These are phyloP conservation scores for Daldinia sp. DNA, from an alignment of 2,329 filamentous ascomycete genomes.

Conservation along the genomic window DNA sequence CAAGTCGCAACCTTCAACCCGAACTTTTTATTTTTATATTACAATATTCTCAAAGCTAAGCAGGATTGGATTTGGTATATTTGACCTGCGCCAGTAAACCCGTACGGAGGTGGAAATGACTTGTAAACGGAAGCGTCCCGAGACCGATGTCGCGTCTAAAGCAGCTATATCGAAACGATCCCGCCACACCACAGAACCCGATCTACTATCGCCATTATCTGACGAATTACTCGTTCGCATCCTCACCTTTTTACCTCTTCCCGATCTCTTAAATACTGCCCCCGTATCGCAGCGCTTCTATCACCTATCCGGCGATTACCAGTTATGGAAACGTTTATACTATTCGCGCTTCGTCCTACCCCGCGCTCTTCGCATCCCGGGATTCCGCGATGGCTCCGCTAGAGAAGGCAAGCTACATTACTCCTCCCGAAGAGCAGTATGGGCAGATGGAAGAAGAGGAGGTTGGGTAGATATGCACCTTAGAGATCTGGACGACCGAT, in stretches of 20 bases:
- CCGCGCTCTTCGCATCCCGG: slow-evolving; percentile 80
- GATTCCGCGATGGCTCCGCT: slow-evolving; percentile 61
- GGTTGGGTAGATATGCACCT: slow-evolving; percentile 67
- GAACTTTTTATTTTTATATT: not conserved
- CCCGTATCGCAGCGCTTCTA: slow-evolving; percentile 81
- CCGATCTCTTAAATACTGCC: slow-evolving; percentile 71
- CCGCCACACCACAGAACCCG: slow-evolving; percentile 54
- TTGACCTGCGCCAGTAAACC: not conserved
- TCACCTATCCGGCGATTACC: slow-evolving; percentile 79
- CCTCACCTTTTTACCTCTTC: slow-evolving; percentile 78
- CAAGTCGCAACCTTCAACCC: not conserved
- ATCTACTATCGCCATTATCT: slow-evolving; percentile 79
- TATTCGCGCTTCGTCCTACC: slow-evolving; percentile 89
- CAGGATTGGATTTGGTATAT: not conserved
- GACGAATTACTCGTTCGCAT: slow-evolving; percentile 91
- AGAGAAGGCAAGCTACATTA: slow-evolving; percentile 58
- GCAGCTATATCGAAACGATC: slow-evolving; percentile 57
- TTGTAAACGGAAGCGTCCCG: slow-evolving; percentile 44
- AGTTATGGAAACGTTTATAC: slow-evolving; percentile 92
- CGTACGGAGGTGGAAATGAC: slow-evolving; percentile 33
- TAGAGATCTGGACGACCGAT: slow-evolving; percentile 53
- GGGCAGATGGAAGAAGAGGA: slow-evolving; percentile 60
- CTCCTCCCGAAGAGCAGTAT: slow-evolving; percentile 58
- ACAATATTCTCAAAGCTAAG: not conserved
- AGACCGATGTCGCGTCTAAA: slow-evolving; percentile 39